phyloP scores from a whole-genome alignment of 169 alveolate species.

The Cryptosporidium felis region DNA sequence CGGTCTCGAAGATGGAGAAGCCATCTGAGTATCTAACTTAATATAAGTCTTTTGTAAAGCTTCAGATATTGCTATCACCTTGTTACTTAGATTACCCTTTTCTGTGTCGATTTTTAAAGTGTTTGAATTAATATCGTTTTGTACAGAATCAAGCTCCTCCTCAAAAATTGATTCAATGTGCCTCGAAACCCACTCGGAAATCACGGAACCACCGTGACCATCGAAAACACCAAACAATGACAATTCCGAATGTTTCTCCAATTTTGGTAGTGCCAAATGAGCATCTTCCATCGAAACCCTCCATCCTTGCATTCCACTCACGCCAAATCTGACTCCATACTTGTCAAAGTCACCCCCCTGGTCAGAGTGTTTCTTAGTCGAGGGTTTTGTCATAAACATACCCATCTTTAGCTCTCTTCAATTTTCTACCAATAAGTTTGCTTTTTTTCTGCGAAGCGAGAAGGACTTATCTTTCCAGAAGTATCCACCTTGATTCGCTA shows the following conservation, averaged over 20 bases:
- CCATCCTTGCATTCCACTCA: slow-evolving; percentile 95
- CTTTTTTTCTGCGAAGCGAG: background rate
- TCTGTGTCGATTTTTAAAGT: background rate
- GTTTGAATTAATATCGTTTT: background rate
- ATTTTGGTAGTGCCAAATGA: slow-evolving; percentile 81
- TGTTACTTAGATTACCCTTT: slow-evolving; percentile 7
- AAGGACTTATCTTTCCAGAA: background rate
- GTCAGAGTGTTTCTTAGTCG: slow-evolving; percentile 83
- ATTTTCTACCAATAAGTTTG: background rate
- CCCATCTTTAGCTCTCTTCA: slow-evolving; percentile 84
- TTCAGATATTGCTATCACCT: slow-evolving; percentile 30
- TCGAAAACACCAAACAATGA: slow-evolving; percentile 95
- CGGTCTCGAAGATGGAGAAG: slow-evolving; percentile 75
- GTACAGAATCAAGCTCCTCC: slow-evolving; percentile 28
- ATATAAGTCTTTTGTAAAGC: slow-evolving; percentile 75
- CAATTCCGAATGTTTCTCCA: slow-evolving; percentile 66
- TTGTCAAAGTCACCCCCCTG: slow-evolving; percentile 83
- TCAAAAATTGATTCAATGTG: slow-evolving; percentile 81
- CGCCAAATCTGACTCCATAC: slow-evolving; percentile 83
- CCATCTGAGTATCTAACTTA: slow-evolving; percentile 80
- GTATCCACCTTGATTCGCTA: background rate
- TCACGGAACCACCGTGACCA: slow-evolving; percentile 98
- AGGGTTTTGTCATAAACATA: slow-evolving; percentile 88
- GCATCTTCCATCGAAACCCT: slow-evolving; percentile 95
- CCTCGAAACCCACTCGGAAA: slow-evolving; percentile 90